These are phyloP conservation scores for Taphrina flavorubra DNA, from an alignment of 1,139 yeast genomes.

Conservation along the genomic window DNA sequence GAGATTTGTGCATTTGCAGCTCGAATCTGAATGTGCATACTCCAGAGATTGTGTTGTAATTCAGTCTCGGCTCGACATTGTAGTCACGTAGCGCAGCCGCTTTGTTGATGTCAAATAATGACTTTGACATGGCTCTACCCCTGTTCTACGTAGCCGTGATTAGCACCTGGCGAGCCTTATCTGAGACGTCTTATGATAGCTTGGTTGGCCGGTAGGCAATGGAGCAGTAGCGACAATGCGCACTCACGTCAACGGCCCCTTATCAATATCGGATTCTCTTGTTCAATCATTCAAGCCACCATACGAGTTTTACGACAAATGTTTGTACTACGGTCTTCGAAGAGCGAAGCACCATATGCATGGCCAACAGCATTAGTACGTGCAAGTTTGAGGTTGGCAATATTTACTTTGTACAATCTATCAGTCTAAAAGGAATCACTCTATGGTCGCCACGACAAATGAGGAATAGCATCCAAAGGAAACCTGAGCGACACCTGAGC, in stretches of 20 bases:
- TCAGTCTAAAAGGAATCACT: constrained; percentile 1
- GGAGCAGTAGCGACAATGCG: constrained; percentile 11
- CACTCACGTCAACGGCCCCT: constrained; percentile 15
- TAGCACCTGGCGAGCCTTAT: background rate
- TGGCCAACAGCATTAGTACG: too few species aligned
- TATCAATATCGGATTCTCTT: constrained; percentile 1
- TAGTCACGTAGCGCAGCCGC: constrained; percentile 49
- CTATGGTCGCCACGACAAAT: constrained; percentile 14
- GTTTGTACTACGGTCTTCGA: too few species aligned
- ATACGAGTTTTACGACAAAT: background rate
- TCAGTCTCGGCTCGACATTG: constrained; percentile 47
- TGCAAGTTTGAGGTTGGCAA: background rate
- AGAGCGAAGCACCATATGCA: too few species aligned
- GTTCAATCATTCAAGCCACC: background rate
- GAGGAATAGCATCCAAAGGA: background rate
- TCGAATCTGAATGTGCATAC: constrained; percentile 50
- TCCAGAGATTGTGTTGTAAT: constrained; percentile 94
- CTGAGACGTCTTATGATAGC: background rate
- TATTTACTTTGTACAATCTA: constrained; percentile 15
- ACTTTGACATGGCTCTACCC: constrained; percentile 20
- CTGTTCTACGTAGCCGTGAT: constrained; percentile 1
- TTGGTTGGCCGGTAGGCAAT: background rate
- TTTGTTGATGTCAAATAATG: constrained; percentile 46
- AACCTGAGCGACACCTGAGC: background rate
- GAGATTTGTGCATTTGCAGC: too few species aligned